These are phyloP conservation scores for Decorospora gaudefroyi DNA, from an alignment of 2,329 filamentous ascomycete genomes.

Conservation along the genomic window DNA sequence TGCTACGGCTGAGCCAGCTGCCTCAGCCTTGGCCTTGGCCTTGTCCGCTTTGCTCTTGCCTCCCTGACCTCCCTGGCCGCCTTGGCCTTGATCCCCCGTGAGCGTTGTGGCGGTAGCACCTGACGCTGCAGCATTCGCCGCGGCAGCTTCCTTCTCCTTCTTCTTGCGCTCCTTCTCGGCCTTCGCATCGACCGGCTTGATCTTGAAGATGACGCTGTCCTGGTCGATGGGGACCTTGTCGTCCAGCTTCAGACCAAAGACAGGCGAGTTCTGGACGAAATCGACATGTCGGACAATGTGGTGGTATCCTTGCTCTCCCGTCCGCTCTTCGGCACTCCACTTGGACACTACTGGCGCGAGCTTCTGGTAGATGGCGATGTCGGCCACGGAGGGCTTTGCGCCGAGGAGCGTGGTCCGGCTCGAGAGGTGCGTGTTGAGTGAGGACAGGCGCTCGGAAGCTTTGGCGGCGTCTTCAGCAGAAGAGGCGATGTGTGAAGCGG, in stretches of 20 bases:
- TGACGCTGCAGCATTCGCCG: constrained; percentile 60
- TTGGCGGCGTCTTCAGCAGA: constrained; percentile 62
- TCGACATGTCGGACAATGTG: constrained; percentile 90
- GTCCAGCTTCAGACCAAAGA: constrained; percentile 70
- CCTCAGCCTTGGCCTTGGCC: constrained; percentile 59
- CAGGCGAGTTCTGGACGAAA: constrained; percentile 86
- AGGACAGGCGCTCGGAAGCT: constrained; percentile 68
- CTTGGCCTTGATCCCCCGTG: constrained; percentile 41
- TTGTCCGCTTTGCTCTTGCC: constrained; percentile 55
- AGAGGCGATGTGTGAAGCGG: constrained; percentile 70
- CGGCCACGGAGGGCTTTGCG: constrained; percentile 84
- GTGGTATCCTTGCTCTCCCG: constrained; percentile 84
- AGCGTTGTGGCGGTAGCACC: constrained; percentile 50
- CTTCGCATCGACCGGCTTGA: constrained; percentile 87
- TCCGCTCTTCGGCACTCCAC: constrained; percentile 85
- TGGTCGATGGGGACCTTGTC: constrained; percentile 80
- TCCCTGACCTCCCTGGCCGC: constrained; percentile 33
- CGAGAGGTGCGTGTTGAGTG: constrained; percentile 84
- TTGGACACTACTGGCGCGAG: constrained; percentile 75
- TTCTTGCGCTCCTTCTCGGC: constrained; percentile 96
- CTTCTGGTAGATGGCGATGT: constrained; percentile 79
- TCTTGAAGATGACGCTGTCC: constrained; percentile 81
- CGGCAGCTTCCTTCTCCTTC: constrained; percentile 80
- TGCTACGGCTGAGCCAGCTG: constrained; percentile 57
- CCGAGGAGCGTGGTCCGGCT: constrained; percentile 88